Percentiles rank a stretch among this genome's conserved stretches.
phyloP scores from a whole-genome alignment of 129 eudicot species.

The Flaveria robusta region DNA sequence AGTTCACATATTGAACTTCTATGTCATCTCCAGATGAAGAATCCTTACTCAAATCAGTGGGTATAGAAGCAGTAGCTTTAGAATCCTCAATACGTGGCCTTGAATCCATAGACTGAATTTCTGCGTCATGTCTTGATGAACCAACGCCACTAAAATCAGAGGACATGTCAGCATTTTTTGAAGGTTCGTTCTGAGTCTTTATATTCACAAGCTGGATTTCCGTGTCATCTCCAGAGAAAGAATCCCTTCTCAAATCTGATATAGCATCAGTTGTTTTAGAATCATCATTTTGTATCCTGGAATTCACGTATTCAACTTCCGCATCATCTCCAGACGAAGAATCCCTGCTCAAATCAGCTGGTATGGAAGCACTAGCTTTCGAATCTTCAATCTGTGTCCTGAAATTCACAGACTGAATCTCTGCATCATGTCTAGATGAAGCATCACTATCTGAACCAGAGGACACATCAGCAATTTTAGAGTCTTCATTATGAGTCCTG shows the following conservation, averaged over 20 bases:
- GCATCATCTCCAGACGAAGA: constrained; percentile 10
- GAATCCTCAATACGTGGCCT: too few species aligned
- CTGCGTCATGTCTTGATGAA: constrained; percentile 14
- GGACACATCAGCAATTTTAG: background rate
- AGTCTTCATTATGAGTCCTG: background rate
- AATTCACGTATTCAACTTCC: background rate
- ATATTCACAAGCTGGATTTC: background rate
- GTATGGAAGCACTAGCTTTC: background rate
- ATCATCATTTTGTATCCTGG: background rate
- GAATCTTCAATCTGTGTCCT: constrained; percentile 6
- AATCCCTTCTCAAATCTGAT: background rate
- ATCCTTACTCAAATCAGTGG: background rate
- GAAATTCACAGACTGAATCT: background rate
- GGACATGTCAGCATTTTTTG: background rate
- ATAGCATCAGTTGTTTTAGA: background rate
- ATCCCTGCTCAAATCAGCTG: background rate
- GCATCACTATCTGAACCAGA: background rate
- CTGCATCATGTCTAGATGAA: constrained; percentile 9
- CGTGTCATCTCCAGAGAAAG: background rate
- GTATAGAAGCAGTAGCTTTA: background rate
- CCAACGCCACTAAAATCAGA: background rate
- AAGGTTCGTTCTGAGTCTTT: constrained; percentile 11
- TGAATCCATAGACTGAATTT: background rate
- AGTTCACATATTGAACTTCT: background rate
- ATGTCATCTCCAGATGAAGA: constrained; percentile 19